phyloP scores from a whole-genome alignment of 805 yeast genomes.

The Kluyveromyces wickerhamii region DNA sequence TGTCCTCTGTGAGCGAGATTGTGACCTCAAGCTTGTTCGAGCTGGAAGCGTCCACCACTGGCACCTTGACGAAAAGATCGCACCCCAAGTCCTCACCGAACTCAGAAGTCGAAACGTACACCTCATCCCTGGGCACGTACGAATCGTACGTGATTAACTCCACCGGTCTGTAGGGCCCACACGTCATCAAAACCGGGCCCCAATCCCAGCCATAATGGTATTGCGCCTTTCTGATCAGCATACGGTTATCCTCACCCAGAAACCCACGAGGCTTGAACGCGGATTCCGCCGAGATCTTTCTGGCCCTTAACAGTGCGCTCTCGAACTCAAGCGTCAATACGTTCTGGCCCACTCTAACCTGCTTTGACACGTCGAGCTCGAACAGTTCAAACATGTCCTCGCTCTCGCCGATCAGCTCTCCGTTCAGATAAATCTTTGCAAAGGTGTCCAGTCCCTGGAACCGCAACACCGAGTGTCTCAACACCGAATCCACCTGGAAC shows the following conservation, averaged over 20 bases:
- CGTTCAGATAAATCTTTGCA: slow-evolving; percentile 29
- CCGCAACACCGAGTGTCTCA: slow-evolving; percentile 10
- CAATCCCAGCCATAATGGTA: slow-evolving; percentile 54
- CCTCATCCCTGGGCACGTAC: neutral
- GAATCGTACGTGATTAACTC: neutral
- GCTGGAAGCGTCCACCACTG: neutral
- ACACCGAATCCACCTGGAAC: slow-evolving; percentile 30
- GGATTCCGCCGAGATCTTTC: slow-evolving; percentile 19
- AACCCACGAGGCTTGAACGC: slow-evolving; percentile 11
- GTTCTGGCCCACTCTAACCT: slow-evolving; percentile 30
- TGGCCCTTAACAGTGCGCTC: slow-evolving; percentile 32
- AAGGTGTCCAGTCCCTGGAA: neutral
- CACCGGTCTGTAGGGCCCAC: neutral
- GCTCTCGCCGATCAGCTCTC: slow-evolving; percentile 27
- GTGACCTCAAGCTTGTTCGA: neutral
- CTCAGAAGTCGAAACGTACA: neutral
- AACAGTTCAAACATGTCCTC: slow-evolving; percentile 39
- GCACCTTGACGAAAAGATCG: neutral
- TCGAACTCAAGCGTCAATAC: slow-evolving; percentile 31
- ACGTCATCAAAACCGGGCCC: slow-evolving; percentile 33
- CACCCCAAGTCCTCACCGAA: neutral
- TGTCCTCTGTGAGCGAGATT: neutral
- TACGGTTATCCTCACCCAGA: slow-evolving; percentile 36
- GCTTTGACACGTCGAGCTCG: slow-evolving; percentile 2
- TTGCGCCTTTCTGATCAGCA: slow-evolving; percentile 43